Percentiles rank a stretch among this genome's conserved stretches.
phyloP scores from a whole-genome alignment of 2,329 filamentous ascomycete genomes.

The Chaetomium globosum region DNA sequence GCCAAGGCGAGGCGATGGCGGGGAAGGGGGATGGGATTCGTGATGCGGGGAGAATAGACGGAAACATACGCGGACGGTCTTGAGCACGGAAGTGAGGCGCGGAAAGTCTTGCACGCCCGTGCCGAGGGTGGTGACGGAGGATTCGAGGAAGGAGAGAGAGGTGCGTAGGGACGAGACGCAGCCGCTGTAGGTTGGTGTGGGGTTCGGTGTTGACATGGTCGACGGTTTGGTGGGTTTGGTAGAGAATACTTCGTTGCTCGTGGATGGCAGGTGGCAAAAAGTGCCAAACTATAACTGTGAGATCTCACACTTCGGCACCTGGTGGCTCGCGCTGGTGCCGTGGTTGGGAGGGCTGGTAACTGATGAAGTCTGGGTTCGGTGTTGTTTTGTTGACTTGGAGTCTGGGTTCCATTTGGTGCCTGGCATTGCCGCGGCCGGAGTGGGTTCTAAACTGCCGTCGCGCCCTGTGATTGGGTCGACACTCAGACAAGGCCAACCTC shows the following conservation, averaged over 20 bases:
- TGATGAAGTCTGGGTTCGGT: neutral
- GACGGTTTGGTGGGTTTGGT: neutral
- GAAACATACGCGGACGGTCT: slow-evolving; percentile 57
- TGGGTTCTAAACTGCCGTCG: neutral
- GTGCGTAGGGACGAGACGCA: slow-evolving; percentile 63
- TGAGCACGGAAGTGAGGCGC: slow-evolving; percentile 57
- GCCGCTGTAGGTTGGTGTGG: slow-evolving; percentile 51
- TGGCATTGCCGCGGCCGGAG: neutral
- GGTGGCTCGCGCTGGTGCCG: too few species aligned
- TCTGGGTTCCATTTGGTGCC: neutral
- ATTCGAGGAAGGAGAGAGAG: slow-evolving; percentile 63
- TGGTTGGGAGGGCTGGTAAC: neutral
- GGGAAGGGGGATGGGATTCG: neutral
- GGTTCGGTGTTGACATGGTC: slow-evolving; percentile 18
- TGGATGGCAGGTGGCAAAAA: neutral
- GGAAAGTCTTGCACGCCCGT: slow-evolving; percentile 62
- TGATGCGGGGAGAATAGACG: neutral
- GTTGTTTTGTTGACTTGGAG: neutral
- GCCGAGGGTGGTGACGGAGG: slow-evolving; percentile 60
- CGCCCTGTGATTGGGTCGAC: neutral
- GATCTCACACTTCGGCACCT: neutral
- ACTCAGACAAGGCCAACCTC: neutral
- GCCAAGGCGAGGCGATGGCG: neutral
- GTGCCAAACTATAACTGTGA: neutral
- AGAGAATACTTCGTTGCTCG: neutral